These are phyloP conservation scores for Hyaloperonospora brassicae DNA, from an alignment of 352 stramenopile species.

Conservation along the genomic window DNA sequence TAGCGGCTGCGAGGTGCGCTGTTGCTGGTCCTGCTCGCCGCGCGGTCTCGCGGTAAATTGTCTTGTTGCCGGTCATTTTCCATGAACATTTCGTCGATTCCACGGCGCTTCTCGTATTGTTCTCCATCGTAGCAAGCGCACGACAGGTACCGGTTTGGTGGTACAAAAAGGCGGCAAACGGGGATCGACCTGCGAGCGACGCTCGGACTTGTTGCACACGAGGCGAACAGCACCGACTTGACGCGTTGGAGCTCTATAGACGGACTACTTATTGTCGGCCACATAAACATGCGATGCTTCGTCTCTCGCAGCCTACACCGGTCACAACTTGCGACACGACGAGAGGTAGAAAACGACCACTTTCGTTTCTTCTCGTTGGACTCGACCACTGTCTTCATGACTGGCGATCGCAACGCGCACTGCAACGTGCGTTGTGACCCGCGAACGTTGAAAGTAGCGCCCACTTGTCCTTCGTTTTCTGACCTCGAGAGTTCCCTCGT, in stretches of 20 bases:
- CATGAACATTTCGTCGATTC: constrained; percentile 26
- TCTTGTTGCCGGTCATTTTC: constrained; percentile 29
- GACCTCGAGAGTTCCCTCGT: too few species aligned
- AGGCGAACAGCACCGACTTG: too few species aligned
- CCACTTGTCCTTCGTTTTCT: too few species aligned
- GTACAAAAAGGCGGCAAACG: not conserved
- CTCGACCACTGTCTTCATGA: not conserved
- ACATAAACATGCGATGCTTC: too few species aligned
- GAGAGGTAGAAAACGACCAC: too few species aligned
- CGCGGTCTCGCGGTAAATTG: constrained; percentile 21
- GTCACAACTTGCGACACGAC: constrained; percentile 3
- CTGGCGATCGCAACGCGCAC: too few species aligned
- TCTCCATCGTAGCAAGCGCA: not conserved
- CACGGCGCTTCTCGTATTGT: not conserved
- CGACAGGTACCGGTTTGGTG: constrained; percentile 3
- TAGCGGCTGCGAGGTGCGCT: constrained; percentile 2
- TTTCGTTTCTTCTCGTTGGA: too few species aligned
- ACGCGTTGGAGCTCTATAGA: too few species aligned
- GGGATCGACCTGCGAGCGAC: not conserved
- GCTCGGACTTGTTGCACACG: too few species aligned
- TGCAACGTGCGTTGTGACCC: too few species aligned
- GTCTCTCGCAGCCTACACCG: not conserved
- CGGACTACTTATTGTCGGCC: too few species aligned
- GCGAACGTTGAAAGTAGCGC: too few species aligned
- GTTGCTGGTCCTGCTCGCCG: not conserved